Conservation (phyloP, 306 rosid species). For the Vigna trinervia region DNA sequence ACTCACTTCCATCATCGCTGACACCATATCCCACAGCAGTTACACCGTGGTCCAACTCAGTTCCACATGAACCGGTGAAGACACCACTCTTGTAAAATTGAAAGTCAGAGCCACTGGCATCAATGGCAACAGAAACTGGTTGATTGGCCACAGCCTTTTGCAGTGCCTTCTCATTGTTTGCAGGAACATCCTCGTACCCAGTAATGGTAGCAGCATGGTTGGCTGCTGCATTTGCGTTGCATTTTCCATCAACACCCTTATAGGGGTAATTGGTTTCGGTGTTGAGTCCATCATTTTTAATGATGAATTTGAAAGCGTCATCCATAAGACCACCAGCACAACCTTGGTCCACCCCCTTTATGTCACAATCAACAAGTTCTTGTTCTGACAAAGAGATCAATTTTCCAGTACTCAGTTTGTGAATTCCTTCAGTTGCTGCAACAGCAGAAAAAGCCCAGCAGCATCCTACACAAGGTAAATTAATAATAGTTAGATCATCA, state of each 20-base stretch:
- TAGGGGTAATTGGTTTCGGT: slow-evolving; percentile 37
- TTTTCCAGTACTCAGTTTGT: slow-evolving; percentile 32
- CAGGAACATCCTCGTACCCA: neutral
- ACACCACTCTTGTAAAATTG: slow-evolving; percentile 51
- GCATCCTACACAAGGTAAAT: slow-evolving; percentile 40
- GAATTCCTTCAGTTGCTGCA: slow-evolving; percentile 56
- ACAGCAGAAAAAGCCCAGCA: slow-evolving; percentile 61
- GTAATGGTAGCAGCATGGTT: neutral
- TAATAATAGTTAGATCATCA: neutral
- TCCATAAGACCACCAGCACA: slow-evolving; percentile 54
- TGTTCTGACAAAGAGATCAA: slow-evolving; percentile 53
- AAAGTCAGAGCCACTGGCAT: slow-evolving; percentile 32
- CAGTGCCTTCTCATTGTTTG: neutral
- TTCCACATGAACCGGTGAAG: slow-evolving; percentile 54
- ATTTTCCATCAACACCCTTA: slow-evolving; percentile 32
- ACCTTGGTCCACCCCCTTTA: slow-evolving; percentile 48
- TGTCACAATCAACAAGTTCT: slow-evolving; percentile 60
- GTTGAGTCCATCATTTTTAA: slow-evolving; percentile 46
- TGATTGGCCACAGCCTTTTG: neutral
- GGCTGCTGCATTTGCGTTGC: neutral
- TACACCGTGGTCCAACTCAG: slow-evolving; percentile 55
- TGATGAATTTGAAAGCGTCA: slow-evolving; percentile 55
- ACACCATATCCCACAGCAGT: slow-evolving; percentile 55
- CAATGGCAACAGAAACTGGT: neutral
- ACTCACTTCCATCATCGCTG: slow-evolving; percentile 30